Base-by-base conservation (phyloP, 495 filamentous ascomycete species). In the Penicillium ucsense region DNA sequence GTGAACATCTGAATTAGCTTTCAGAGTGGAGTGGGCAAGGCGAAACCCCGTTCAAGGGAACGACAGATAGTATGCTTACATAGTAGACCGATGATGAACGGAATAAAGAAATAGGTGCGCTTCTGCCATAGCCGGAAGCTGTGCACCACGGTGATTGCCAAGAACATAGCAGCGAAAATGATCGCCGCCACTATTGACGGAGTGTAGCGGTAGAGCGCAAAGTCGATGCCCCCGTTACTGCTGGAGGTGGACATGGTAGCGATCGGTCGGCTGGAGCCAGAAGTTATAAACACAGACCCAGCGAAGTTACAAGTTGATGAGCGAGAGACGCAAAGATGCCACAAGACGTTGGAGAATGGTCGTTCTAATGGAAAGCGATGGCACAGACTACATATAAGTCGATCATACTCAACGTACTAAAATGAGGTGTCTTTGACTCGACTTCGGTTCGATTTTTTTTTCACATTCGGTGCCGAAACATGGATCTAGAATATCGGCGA, bases 161-260 rank as follows among this genome's bases (percentile, higher is more conserved):
- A 48, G 49, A 84, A 84, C 5, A 81, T 54, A 4, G 60, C 55
- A 4, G 68, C 50, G 44, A 79, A 82, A 8, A 79, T 55, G 4
- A 66, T 49, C 4, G 74, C 79, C 1, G 72, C 73, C 3, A 59
- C 61, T 29, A 78, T 46, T 3, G 70, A 77, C 2, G 80, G 81
- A 8, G 50, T 50, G 31, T 63, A 63, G 4, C 53, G 48, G 49
- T 56, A 63, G 27, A 63, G 52, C 12, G 52, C 49, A 41, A 51
- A 63, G 40, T 52, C 42, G 31, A 38, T 28, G 6, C 41, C 41
- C 29, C 49, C 38, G 30, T 48, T 37, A 8, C 27, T 47, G 20
- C 8, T 40, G 6, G 40, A 29, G 35, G 35, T 33, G 45, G 31
- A 46, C 52, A 54, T 54, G 35, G 27, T 44, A 37, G 30, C 20